Percentiles rank a stretch among this genome's conserved stretches.
These are phyloP conservation scores for Stropharia rugosoannulata DNA, from an alignment of 768 basidiomycete species.

Conservation along the genomic window DNA sequence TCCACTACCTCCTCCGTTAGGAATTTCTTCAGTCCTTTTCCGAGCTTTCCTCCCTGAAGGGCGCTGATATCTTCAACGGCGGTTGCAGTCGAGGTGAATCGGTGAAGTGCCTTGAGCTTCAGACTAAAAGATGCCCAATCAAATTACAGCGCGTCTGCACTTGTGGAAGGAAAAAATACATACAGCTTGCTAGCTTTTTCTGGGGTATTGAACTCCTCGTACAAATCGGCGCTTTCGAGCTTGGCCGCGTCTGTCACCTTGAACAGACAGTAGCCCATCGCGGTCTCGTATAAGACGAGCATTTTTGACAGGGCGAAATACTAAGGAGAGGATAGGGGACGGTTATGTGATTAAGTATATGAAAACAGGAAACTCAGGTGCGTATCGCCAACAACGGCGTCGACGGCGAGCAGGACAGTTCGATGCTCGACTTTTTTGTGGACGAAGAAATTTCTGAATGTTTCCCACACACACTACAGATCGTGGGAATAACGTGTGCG, in stretches of 20 bases:
- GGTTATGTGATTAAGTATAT: background rate
- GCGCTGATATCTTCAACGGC: constrained; percentile 97
- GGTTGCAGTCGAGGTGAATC: constrained; percentile 93
- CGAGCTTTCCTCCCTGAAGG: constrained; percentile 88
- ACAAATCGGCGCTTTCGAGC: constrained; percentile 80
- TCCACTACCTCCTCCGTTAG: constrained; percentile 80
- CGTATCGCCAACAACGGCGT: constrained; percentile 13
- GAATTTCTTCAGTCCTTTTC: constrained; percentile 93
- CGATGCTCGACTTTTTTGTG: constrained; percentile 21
- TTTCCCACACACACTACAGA: constrained; percentile 23
- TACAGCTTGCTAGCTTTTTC: constrained; percentile 92
- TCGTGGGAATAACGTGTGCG: constrained; percentile 26
- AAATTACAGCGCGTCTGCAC: constrained; percentile 6
- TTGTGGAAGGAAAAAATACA: constrained; percentile 28
- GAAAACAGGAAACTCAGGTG: constrained; percentile 6
- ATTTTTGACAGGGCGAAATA: constrained; percentile 44
- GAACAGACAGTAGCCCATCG: constrained; percentile 97
- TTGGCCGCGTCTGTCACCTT: constrained; percentile 90
- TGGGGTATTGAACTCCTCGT: constrained; percentile 91
- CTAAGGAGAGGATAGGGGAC: constrained; percentile 1
- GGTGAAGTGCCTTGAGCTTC: constrained; percentile 93
- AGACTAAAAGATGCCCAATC: constrained; percentile 51
- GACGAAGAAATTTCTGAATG: constrained; percentile 28
- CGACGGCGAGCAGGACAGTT: constrained; percentile 20
- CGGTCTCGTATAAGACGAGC: constrained; percentile 96